Base-by-base conservation (phyloP, 371 early-diverging fungal species). In the Mucor plumbeus region DNA sequence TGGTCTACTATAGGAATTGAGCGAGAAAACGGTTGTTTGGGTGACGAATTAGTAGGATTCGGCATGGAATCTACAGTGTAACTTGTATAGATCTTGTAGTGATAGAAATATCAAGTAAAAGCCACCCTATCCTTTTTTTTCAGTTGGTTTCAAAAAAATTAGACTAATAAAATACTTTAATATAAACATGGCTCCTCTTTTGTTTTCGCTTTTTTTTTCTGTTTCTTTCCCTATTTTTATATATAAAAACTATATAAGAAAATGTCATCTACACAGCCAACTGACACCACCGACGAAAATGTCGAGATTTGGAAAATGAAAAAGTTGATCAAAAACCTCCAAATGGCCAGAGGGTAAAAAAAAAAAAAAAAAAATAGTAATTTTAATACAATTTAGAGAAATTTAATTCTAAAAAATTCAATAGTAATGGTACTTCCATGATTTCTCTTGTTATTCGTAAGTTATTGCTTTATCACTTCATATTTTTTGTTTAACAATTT, bases 361-460 rank as follows among this genome's bases (percentile, higher is more conserved):
- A n/a, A n/a, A n/a, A n/a, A n/a, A n/a, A n/a, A n/a, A n/a, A n/a
- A n/a, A n/a, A 26, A 40, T 54, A 35, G 40, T 53, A 64, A 13
- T 41, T 57, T 40, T 44, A 55, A 17, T 47, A 31, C 4, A 34
- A 7, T 7, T 56, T 59, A 8, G 9, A 11, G 31, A 38, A 11
- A 1, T 38, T 38, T 7, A 38, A 38, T 9, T 4, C 38, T 38
- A 38, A 38, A 7, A 7, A 38, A 9, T 38, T 38, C 38, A 11
- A 57, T 85, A 93, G 94, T 71, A 99, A 99, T 77, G 99, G 99
- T 63, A 99, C 99, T 7, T 97, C 98, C 67, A 99, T 99, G 99
- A 99, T 99, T 78, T 97, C 97, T 48, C 90, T 99, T 48, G 93
- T 99, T 66, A 91, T 99, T 69, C 99, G 89, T 88, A 79, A 67